Conservation (phyloP, 1,284 basidiomycete species). For the Pseudomicrostroma phylloplanum region DNA sequence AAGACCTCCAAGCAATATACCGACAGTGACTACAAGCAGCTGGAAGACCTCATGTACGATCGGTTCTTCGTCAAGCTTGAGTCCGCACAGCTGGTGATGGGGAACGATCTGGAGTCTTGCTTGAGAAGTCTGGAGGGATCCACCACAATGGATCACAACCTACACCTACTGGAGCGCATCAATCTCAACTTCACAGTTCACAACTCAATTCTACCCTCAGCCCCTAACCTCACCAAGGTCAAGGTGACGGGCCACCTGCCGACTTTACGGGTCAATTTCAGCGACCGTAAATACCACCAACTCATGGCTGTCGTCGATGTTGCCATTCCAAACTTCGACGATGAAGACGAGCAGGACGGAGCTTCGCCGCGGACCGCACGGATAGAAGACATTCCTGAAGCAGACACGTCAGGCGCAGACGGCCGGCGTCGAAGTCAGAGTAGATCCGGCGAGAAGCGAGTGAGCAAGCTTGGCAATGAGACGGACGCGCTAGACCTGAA, state of each 20-base stretch:
- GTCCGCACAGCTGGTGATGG: slow-evolving; percentile 85
- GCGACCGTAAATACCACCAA: slow-evolving; percentile 90
- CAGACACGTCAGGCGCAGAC: background rate
- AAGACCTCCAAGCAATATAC: slow-evolving; percentile 82
- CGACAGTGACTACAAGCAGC: slow-evolving; percentile 77
- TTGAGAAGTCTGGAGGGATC: slow-evolving; percentile 59
- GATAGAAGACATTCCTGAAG: slow-evolving; percentile 3
- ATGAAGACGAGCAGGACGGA: slow-evolving; percentile 50
- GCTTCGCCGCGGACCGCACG: slow-evolving; percentile 8
- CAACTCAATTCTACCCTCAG: slow-evolving; percentile 85
- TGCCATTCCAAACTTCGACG: slow-evolving; percentile 75
- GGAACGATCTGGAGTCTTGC: slow-evolving; percentile 75
- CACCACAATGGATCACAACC: slow-evolving; percentile 55
- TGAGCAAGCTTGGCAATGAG: background rate
- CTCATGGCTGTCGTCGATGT: slow-evolving; percentile 90
- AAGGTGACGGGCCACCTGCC: slow-evolving; percentile 89
- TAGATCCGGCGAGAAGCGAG: background rate
- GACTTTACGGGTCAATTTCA: slow-evolving; percentile 82
- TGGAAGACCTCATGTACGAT: slow-evolving; percentile 97
- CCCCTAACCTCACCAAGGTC: slow-evolving; percentile 77
- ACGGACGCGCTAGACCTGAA: slow-evolving; percentile 28
- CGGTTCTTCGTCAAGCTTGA: slow-evolving; percentile 77
- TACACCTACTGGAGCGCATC: slow-evolving; percentile 81
- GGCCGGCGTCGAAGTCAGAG: background rate
- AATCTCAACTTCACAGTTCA: slow-evolving; percentile 85